Base-by-base conservation (phyloP, 1,284 basidiomycete species). In the Papiliotrema flavescens region DNA sequence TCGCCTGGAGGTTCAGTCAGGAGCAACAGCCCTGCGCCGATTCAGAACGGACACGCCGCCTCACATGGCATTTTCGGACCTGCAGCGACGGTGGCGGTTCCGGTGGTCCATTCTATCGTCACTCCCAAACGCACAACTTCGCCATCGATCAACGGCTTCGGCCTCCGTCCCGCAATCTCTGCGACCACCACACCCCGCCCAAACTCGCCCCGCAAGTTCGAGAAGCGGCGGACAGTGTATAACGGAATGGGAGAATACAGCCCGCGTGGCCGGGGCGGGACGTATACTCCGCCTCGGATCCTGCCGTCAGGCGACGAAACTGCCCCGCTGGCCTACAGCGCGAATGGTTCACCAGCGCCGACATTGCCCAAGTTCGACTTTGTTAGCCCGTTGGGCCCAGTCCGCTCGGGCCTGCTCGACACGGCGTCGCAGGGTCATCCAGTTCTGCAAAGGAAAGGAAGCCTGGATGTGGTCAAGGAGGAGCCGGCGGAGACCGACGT, bases 241-340 rank as follows among this genome's bases (percentile, higher is more conserved):
- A 39, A 57, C 2, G 64, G 62, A 5, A 26, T 66, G 3, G 67
- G 70, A 13, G 71, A 73, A 47, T 64, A 59, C 24, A 66, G 63
- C 26, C 73, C 73, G 0, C 64, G 70, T 9, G 53, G 56, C 13
- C 19, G 70, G 13, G 64, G 66, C 3, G 51, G 55, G 2, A 70
- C 67, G 0, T 75, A 69, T 45, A 72, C 70, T 0, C 71, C 73
- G 0, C 71, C 70, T 1, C 59, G 70, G 2, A 68, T 69, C 14
- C 50, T 73, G 17, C 69, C 73, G 2, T 70, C 66, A 0, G 71
- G 70, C 1, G 71, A 73, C 47, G 73, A 75, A 41, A 72, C 68
- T 0, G 71, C 70, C 11, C 65, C 65, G 2, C 50, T n/a, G 46
- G 51, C 26, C 51, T 32, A 32, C 28, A 32, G 28, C 47, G 11